These are phyloP conservation scores for Emiliania huxleyi DNA, from an alignment of 78 protist genomes.

Conservation along the genomic window DNA sequence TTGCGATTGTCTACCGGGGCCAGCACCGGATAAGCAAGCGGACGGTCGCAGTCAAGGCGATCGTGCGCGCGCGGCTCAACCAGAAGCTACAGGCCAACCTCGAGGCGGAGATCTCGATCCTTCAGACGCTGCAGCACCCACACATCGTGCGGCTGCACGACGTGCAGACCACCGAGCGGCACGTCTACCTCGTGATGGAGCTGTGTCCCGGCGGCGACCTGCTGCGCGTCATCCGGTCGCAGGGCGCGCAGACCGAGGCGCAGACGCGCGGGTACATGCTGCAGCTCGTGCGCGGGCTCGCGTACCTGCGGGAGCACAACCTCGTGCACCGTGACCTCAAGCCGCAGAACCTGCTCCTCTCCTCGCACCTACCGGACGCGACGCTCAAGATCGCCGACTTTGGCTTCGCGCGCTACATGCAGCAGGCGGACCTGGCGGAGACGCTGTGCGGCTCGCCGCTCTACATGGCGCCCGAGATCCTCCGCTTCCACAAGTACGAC, in stretches of 20 bases:
- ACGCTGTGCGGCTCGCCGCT: slow-evolving; percentile 47
- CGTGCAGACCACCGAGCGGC: slow-evolving; percentile 8
- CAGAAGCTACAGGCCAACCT: neutral
- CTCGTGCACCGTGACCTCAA: slow-evolving; percentile 31
- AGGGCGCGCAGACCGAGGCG: neutral
- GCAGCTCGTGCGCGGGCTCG: slow-evolving; percentile 14
- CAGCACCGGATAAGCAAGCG: neutral
- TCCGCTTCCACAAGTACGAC: slow-evolving; percentile 5
- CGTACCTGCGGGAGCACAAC: neutral
- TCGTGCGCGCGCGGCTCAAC: slow-evolving; percentile 2
- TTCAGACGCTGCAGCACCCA: slow-evolving; percentile 25
- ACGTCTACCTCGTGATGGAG: slow-evolving; percentile 16
- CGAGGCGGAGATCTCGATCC: slow-evolving; percentile 30
- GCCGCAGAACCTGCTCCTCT: slow-evolving; percentile 35
- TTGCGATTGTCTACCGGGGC: slow-evolving; percentile 37
- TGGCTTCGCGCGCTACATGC: slow-evolving; percentile 42
- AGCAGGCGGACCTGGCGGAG: slow-evolving; percentile 18
- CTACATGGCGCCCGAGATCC: slow-evolving; percentile 47
- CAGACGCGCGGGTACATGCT: neutral
- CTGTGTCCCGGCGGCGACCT: slow-evolving; percentile 33
- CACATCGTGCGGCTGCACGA: slow-evolving; percentile 28
- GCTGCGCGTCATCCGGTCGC: neutral
- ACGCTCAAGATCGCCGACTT: slow-evolving; percentile 43
- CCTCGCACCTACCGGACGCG: neutral
- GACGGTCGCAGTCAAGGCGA: slow-evolving; percentile 26